Evolutionary conservation across 257 asterid genomes (phyloP), one percentile per base, ranked within the genome.

Genomic region (Leptodermis oblonga): DNA sequence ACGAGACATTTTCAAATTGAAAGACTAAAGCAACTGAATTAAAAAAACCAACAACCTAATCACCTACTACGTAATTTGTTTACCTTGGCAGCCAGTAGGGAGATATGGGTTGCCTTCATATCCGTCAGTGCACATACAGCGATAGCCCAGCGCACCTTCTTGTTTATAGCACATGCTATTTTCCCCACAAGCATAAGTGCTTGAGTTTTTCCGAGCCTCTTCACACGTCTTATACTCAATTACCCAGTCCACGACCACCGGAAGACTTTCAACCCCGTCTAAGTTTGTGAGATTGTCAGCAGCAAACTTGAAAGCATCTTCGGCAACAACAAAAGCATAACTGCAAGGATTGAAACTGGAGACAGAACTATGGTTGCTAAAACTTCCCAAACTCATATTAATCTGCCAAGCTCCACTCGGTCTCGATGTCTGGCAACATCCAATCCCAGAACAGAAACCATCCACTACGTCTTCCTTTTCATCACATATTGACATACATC

Each of bases 401-500:
- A 62, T 10, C 13, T 62, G 17, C 31, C 79, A 53, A 1, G 33
- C 59, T 8, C 59, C 30, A 26, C 25, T 53, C 0, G 59, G 59
- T 3, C 20, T 23, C 3, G 30, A 10, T 0, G 30, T 22, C 31
- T 53, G 59, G 59, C 59, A 53, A 4, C 59, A 53, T 28, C 59
- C 59, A 1, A 53, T 1, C 4, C 59, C 59, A 8, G 4, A 26
- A 2, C 59, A 53, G 14, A 28, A 7, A 1, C 59, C 59, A 22
- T 53, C 30, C 17, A 20, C 59, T 53, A 53, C 5, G 33, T 53
- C 59, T 0, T 31, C 62, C 41, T 1, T 4, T 0, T 2, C 3
- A 0, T 0, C 0, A 14, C 87, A 85, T 7, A 3, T 36, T 25
- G 87, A 43, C 8, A 11, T 68, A 68, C 90, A 83, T 1, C 85